These are phyloP conservation scores for Hanseniaspora taiwanica DNA, from an alignment of 805 yeast genomes.

Conservation along the genomic window DNA sequence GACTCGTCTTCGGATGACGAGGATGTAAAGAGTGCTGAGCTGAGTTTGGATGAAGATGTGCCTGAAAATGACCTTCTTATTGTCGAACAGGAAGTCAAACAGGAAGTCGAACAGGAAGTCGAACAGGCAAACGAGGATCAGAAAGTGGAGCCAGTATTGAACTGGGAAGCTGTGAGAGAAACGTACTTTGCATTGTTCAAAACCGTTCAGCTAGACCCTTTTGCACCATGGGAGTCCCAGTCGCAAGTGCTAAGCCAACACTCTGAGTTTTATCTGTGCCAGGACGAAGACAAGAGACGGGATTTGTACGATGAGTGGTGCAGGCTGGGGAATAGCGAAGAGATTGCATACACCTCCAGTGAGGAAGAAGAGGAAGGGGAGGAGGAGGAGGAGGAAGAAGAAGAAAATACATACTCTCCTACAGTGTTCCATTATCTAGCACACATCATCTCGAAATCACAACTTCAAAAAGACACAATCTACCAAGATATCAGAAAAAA, in stretches of 20 bases:
- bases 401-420: conserved; percentile 14
- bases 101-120: no score
- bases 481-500: conserved; percentile 15
- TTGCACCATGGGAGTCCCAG: conserved; percentile 35
- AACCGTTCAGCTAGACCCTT: conserved; percentile 28
- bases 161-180: conserved; percentile 4
- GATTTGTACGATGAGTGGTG: conserved; percentile 37
- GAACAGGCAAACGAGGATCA: neutral
- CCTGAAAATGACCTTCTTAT: no score
- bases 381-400: conserved; percentile 8
- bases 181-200: conserved; percentile 26
- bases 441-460: conserved; percentile 18
- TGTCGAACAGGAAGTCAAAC: no score
- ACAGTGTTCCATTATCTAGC: conserved; percentile 21
- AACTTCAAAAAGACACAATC: conserved; percentile 11
- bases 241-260: conserved; percentile 29
- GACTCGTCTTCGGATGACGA: conserved; percentile 5
- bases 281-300: conserved; percentile 24
- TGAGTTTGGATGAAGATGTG: no score
- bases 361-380: conserved; percentile 1
- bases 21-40: no score
- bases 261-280: conserved; percentile 26
- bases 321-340: conserved; percentile 5
- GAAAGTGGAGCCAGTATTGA: conserved; percentile 8
- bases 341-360: conserved; percentile 12